phyloP scores from a whole-genome alignment of 495 filamentous ascomycete genomes.

The Penicillium taxi region DNA sequence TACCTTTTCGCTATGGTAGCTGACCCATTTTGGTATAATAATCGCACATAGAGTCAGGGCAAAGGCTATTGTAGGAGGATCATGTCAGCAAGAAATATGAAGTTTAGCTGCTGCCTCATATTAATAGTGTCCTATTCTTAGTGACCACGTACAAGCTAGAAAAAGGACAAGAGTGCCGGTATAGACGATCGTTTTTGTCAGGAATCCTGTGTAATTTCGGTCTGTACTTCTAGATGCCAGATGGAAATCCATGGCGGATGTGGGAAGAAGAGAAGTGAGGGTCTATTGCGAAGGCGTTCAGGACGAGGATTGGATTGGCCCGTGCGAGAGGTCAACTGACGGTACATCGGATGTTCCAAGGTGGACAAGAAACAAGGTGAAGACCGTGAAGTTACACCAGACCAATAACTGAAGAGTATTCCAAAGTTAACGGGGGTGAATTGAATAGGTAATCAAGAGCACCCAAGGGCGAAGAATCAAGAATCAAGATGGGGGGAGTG shows the following conservation, averaged over 20 bases:
- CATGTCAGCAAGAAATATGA: no score
- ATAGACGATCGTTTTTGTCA: constrained; percentile 52
- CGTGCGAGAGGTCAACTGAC: no score
- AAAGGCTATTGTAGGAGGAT: constrained; percentile 48
- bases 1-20: constrained; percentile 58
- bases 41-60: constrained; percentile 69
- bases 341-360: no score
- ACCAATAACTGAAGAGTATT: no score
- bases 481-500: no score
- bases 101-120: background rate
- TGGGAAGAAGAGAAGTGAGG: background rate
- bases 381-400: no score
- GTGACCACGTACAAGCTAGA: constrained; percentile 46
- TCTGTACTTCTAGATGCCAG: constrained; percentile 36
- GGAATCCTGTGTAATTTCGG: constrained; percentile 40
- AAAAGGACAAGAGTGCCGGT: constrained; percentile 48
- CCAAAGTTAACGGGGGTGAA: no score
- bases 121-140: no score
- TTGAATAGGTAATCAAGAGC: no score
- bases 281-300: constrained; percentile 8
- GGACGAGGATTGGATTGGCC: no score
- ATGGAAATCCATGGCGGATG: constrained; percentile 34
- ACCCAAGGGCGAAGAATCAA: no score
- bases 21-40: constrained; percentile 70
- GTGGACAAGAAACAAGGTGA: no score